A percentile compares a stretch with the other conserved stretches of the same genome.
Conservation (phyloP, 768 basidiomycete species). For the Lactarius hatsudake region DNA sequence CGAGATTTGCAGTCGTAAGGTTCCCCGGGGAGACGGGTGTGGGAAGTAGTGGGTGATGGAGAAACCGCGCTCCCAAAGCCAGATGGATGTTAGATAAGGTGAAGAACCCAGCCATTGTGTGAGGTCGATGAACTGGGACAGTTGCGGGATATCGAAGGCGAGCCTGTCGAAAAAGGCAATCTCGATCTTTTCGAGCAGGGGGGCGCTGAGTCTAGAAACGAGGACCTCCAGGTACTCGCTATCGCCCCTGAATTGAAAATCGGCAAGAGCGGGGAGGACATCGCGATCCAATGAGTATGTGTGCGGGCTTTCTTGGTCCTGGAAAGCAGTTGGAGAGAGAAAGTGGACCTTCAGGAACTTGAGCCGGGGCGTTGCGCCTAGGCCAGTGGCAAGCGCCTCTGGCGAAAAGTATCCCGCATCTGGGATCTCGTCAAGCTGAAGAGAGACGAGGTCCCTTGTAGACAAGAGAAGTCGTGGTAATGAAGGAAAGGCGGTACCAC, state of each 20-base stretch:
- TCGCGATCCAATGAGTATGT: background rate
- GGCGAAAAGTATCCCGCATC: slow-evolving; percentile 12
- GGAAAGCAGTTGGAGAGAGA: background rate
- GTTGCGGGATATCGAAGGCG: slow-evolving; percentile 5
- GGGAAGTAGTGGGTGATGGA: slow-evolving; percentile 9
- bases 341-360: slow-evolving; percentile 5
- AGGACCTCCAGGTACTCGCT: slow-evolving; percentile 16
- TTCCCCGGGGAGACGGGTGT: background rate
- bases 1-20: background rate
- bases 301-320: background rate
- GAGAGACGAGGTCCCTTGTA: slow-evolving; percentile 9
- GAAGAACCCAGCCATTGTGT: slow-evolving; percentile 5
- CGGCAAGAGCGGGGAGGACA: slow-evolving; percentile 4
- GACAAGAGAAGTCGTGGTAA: slow-evolving; percentile 14
- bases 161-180: slow-evolving; percentile 4
- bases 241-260: slow-evolving; percentile 17
- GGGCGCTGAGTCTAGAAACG: slow-evolving; percentile 12
- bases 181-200: slow-evolving; percentile 6
- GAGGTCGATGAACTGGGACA: slow-evolving; percentile 12
- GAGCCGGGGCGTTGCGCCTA: slow-evolving; percentile 7
- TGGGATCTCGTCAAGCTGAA: slow-evolving; percentile 15
- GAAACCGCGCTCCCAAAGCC: slow-evolving; percentile 11
- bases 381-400: slow-evolving; percentile 11
- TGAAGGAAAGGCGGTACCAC: slow-evolving; percentile 14
- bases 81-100: slow-evolving; percentile 5